phyloP scores from a whole-genome alignment of 495 filamentous ascomycete genomes.

The Echria macrotheca region DNA sequence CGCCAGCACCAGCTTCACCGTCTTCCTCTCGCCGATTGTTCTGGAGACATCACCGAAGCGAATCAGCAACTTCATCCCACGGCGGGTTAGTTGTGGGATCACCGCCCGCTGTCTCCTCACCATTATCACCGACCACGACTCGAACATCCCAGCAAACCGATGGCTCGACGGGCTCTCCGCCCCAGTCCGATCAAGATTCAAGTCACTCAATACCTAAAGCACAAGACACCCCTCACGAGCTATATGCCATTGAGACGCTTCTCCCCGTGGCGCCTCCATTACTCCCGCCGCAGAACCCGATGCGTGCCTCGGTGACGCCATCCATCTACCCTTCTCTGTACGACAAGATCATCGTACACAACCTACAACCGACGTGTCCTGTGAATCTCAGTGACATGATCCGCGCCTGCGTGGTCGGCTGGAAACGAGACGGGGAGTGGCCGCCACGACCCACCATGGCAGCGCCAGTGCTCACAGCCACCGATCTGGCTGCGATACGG shows the following conservation, averaged over 20 bases:
- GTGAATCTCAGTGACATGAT: constrained; percentile 80
- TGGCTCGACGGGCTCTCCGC: constrained; percentile 14
- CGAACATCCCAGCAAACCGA: constrained; percentile 22
- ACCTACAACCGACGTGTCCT: constrained; percentile 72
- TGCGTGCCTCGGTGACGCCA: constrained; percentile 68
- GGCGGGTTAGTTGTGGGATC: constrained; percentile 8
- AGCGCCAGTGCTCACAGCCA: constrained; percentile 17
- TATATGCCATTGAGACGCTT: constrained; percentile 42
- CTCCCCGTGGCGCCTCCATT: constrained; percentile 61
- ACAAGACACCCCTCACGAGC: constrained; percentile 10
- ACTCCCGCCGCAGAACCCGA: constrained; percentile 59
- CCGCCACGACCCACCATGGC: constrained; percentile 58
- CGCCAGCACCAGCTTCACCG: constrained; percentile 28
- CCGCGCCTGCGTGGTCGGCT: constrained; percentile 78
- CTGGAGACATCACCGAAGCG: constrained; percentile 26
- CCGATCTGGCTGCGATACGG: constrained; percentile 30
- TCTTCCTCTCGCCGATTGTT: constrained; percentile 23
- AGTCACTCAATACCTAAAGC: constrained; percentile 7
- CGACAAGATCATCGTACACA: constrained; percentile 74
- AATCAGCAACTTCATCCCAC: constrained; percentile 28
- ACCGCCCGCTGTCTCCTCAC: constrained; percentile 18
- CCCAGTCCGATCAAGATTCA: constrained; percentile 19
- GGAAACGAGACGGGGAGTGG: constrained; percentile 94
- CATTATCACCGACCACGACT: constrained; percentile 18
- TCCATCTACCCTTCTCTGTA: constrained; percentile 77